Evolutionary conservation across 345 rosid genomes (phyloP).

Genomic region (Combretum micranthum): DNA sequence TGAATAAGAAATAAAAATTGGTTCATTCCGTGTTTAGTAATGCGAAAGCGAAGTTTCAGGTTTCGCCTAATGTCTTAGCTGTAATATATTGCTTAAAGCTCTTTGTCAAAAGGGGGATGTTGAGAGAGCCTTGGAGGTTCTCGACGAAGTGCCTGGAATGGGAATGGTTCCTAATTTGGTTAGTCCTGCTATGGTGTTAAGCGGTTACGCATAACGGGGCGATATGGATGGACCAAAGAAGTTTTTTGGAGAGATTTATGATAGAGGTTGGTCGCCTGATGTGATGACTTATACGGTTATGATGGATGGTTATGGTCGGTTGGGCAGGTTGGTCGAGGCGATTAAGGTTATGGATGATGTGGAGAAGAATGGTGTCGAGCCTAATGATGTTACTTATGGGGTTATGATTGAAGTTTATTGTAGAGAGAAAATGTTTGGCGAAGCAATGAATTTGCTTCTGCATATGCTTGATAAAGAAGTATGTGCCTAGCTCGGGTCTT

Average conservation of each 20-base stretch:
- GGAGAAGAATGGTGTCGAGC: too few relatives aligned
- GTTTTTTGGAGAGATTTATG: constrained; percentile 51
- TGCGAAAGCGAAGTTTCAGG: constrained; percentile 37
- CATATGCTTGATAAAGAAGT: constrained; percentile 68
- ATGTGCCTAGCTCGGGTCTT: constrained; percentile 58
- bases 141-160: too few relatives aligned
- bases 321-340: constrained; percentile 67
- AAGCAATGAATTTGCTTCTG: constrained; percentile 57
- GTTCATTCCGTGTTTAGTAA: constrained; percentile 48
- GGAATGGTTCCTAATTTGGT: too few relatives aligned
- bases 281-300: constrained; percentile 62
- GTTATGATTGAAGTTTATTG: constrained; percentile 73
- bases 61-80: constrained; percentile 68
- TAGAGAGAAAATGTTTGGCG: constrained; percentile 54
- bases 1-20: constrained; percentile 54
- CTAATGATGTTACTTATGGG: too few relatives aligned
- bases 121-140: too few relatives aligned
- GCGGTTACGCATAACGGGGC: constrained; percentile 61
- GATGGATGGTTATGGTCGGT: constrained; percentile 70
- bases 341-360: constrained; percentile 77
- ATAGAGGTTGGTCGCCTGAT: constrained; percentile 83
- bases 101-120: too few relatives aligned
- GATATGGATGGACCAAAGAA: constrained; percentile 61
- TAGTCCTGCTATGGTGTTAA: constrained; percentile 63
- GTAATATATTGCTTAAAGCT: too few relatives aligned